Evolutionary conservation across 2,329 filamentous ascomycete species (phyloP).

Genomic region (Pseudogymnoascus sp.): DNA sequence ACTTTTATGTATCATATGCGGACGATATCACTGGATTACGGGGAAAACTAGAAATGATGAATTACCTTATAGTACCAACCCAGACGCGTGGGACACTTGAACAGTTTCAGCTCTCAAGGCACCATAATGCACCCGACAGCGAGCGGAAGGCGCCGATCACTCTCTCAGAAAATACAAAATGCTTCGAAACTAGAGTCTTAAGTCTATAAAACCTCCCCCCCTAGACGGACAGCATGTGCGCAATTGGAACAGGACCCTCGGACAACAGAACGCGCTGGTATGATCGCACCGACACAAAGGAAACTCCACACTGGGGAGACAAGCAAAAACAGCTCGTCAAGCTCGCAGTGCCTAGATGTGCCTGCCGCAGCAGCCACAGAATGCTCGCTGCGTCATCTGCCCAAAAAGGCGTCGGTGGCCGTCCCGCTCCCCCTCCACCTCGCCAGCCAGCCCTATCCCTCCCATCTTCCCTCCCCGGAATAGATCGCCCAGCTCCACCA

Average conservation of each 20-base stretch:
- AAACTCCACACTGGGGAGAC: background rate
- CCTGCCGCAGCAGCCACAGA: background rate
- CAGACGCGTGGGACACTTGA: background rate
- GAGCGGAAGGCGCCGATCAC: background rate
- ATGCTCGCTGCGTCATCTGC: background rate
- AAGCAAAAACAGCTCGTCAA: background rate
- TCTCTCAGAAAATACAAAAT: background rate
- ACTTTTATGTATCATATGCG: background rate
- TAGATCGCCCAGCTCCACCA: background rate
- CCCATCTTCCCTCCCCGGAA: background rate
- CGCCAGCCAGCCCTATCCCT: background rate
- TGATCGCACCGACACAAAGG: background rate
- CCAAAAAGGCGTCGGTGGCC: background rate
- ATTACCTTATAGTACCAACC: background rate
- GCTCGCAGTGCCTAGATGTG: constrained; percentile 1
- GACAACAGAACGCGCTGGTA: constrained; percentile 4
- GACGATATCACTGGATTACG: background rate
- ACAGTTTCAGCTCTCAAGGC: background rate
- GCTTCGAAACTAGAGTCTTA: constrained; percentile 5
- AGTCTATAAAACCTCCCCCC: background rate
- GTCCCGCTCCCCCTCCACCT: background rate
- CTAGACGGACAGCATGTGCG: constrained; percentile 1
- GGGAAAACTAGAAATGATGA: no score
- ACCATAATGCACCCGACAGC: background rate
- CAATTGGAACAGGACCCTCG: background rate